Percentiles rank a stretch among this genome's conserved stretches.
phyloP scores from a whole-genome alignment of 108 stramenopile genomes.

The Skeletonema marinoi region DNA sequence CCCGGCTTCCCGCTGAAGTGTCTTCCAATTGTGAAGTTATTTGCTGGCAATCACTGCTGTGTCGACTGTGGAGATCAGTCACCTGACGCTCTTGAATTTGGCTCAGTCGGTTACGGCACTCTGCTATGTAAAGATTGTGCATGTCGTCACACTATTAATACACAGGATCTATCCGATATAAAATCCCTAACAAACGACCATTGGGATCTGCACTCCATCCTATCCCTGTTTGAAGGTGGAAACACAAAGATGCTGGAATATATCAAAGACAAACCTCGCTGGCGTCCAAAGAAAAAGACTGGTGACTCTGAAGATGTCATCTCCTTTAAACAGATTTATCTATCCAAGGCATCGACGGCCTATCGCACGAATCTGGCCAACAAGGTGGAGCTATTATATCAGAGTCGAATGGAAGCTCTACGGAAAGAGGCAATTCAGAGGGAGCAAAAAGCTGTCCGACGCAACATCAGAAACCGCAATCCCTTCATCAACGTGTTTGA shows the following conservation, averaged over 20 bases:
- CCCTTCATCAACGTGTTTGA: conserved; percentile 29
- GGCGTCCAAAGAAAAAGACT: conserved; percentile 11
- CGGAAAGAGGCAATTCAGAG: conserved; percentile 9
- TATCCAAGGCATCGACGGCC: conserved; percentile 15
- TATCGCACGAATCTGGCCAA: conserved; percentile 20
- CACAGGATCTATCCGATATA: conserved; percentile 28
- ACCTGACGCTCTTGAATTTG: conserved; percentile 9
- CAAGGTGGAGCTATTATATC: conserved; percentile 14
- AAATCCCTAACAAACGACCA: conserved; percentile 15
- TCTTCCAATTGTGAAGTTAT: conserved; percentile 17
- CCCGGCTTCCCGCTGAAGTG: conserved; percentile 18
- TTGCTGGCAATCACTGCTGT: conserved; percentile 40
- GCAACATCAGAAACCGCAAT: conserved; percentile 5
- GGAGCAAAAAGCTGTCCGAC: neutral
- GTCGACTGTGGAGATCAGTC: conserved; percentile 35
- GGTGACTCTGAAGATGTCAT: conserved; percentile 21
- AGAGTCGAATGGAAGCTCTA: neutral
- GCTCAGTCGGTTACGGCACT: conserved; percentile 31
- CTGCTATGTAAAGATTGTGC: conserved; percentile 33
- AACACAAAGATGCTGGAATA: conserved; percentile 40
- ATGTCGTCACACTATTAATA: conserved; percentile 13
- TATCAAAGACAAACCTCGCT: conserved; percentile 27
- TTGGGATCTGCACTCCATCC: conserved; percentile 28
- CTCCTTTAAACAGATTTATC: conserved; percentile 42
- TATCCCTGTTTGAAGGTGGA: conserved; percentile 23